A percentile compares a stretch with the other conserved stretches of the same genome.
phyloP scores from a whole-genome alignment of 352 stramenopile genomes.

The Aphanomyces stellatus region DNA sequence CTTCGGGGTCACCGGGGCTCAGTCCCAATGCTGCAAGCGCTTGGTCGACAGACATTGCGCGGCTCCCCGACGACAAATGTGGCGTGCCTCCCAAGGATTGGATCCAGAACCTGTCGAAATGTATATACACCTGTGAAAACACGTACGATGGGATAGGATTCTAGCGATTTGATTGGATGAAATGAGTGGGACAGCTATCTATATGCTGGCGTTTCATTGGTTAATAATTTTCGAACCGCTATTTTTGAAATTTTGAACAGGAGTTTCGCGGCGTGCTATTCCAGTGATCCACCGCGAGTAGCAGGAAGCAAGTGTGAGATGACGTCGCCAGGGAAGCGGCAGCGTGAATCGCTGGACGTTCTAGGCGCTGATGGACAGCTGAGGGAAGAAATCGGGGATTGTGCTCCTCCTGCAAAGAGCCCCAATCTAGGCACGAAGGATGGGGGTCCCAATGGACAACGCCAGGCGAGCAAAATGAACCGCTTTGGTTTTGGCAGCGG shows the following conservation, averaged over 20 bases:
- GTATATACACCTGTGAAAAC: no score
- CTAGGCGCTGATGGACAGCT: neutral
- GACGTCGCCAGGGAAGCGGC: conserved; percentile 8
- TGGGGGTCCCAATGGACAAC: neutral
- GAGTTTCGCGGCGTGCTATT: neutral
- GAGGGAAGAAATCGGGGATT: neutral
- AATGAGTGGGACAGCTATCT: neutral
- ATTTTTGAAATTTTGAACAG: conserved; percentile 21
- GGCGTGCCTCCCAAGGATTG: neutral
- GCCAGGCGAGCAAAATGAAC: neutral
- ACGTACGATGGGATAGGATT: neutral
- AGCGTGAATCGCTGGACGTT: neutral
- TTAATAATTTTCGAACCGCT: neutral
- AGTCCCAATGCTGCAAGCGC: conserved; percentile 48
- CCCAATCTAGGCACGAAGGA: conserved; percentile 2
- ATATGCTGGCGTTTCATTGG: neutral
- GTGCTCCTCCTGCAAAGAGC: conserved; percentile 10
- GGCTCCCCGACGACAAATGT: no score
- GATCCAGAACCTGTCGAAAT: neutral
- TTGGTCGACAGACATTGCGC: conserved; percentile 21
- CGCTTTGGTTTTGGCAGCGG: conserved; percentile 2
- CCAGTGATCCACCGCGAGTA: neutral
- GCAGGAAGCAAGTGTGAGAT: neutral
- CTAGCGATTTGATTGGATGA: conserved; percentile 11
- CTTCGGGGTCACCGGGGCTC: conserved; percentile 47